phyloP scores from a whole-genome alignment of 352 stramenopile species.

The Phytophthora foliorum region DNA sequence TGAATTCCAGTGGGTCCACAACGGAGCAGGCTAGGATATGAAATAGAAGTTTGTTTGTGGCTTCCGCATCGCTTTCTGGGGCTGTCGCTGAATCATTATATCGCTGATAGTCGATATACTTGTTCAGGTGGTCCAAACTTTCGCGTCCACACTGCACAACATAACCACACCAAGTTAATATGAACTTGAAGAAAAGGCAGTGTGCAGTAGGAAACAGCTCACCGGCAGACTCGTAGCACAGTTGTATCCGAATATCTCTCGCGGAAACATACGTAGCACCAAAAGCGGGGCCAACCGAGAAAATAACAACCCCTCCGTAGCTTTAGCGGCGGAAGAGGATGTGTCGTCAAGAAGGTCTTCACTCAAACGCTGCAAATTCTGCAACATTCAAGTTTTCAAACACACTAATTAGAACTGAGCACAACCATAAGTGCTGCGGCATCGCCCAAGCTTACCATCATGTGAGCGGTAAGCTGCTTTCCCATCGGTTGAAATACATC shows the following conservation, averaged over 20 bases:
- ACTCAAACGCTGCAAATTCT: slow-evolving; percentile 54
- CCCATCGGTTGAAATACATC: slow-evolving; percentile 32
- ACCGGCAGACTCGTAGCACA: slow-evolving; percentile 29
- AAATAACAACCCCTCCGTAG: slow-evolving; percentile 68
- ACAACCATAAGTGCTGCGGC: not conserved
- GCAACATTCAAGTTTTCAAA: not conserved
- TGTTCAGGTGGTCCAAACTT: slow-evolving; percentile 45
- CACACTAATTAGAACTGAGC: slow-evolving; percentile 5
- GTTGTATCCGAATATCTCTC: slow-evolving; percentile 26
- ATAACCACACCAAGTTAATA: slow-evolving; percentile 2
- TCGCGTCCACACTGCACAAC: slow-evolving; percentile 41
- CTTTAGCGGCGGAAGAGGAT: slow-evolving; percentile 36
- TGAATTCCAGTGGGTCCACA: slow-evolving; percentile 77
- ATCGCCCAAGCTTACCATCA: slow-evolving; percentile 42
- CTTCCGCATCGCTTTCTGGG: not conserved
- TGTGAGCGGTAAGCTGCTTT: slow-evolving; percentile 38
- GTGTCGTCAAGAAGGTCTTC: slow-evolving; percentile 61
- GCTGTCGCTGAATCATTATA: not conserved
- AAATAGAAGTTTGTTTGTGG: slow-evolving; percentile 37
- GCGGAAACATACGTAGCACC: slow-evolving; percentile 69
- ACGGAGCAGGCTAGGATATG: slow-evolving; percentile 51
- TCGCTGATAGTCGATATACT: slow-evolving; percentile 32
- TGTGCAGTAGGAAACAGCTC: not conserved
- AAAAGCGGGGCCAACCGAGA: slow-evolving; percentile 65
- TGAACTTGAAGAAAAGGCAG: not conserved